Percentiles rank a stretch among this genome's conserved stretches.
These are phyloP conservation scores for Phaeosphaeria sp. DNA, from an alignment of 2,329 filamentous ascomycete genomes.

Conservation along the genomic window DNA sequence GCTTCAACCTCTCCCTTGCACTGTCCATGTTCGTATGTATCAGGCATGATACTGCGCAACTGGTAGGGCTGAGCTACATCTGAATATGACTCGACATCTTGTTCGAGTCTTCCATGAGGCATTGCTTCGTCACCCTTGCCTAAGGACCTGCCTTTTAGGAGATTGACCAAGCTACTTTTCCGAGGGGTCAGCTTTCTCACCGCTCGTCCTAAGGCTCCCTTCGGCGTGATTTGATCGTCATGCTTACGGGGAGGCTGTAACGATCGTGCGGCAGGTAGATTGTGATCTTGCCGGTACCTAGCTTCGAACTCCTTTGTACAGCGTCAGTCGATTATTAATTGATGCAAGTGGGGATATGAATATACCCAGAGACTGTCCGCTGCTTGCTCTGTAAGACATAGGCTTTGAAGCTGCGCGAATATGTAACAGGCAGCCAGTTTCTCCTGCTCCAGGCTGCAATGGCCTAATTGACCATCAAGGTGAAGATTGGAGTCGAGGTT, in stretches of 20 bases:
- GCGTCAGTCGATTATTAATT: not conserved
- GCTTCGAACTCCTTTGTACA: slow-evolving; percentile 41
- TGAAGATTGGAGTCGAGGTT: slow-evolving; percentile 21
- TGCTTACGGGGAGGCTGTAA: slow-evolving; percentile 28
- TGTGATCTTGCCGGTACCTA: slow-evolving; percentile 39
- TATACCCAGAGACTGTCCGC: slow-evolving; percentile 44
- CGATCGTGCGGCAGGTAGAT: slow-evolving; percentile 28
- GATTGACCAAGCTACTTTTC: slow-evolving; percentile 42
- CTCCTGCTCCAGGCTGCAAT: slow-evolving; percentile 33
- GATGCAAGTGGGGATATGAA: not conserved
- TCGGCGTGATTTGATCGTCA: slow-evolving; percentile 19
- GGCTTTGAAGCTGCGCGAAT: slow-evolving; percentile 37
- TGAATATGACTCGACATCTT: slow-evolving; percentile 11
- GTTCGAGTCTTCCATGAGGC: slow-evolving; percentile 3
- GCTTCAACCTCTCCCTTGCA: not conserved
- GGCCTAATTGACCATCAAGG: slow-evolving; percentile 21
- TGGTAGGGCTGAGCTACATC: not conserved
- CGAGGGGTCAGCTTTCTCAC: slow-evolving; percentile 44
- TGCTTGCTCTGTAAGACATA: slow-evolving; percentile 37
- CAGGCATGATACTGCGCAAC: not conserved
- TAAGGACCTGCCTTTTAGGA: slow-evolving; percentile 43
- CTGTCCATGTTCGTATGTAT: not conserved
- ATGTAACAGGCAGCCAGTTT: slow-evolving; percentile 36
- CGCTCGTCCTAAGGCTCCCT: slow-evolving; percentile 38
- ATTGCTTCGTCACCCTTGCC: slow-evolving; percentile 27